A percentile compares a stretch with the other conserved stretches of the same genome.
Conservation (phyloP, 2,329 filamentous ascomycete genomes). For the Exophiala calicioides region DNA sequence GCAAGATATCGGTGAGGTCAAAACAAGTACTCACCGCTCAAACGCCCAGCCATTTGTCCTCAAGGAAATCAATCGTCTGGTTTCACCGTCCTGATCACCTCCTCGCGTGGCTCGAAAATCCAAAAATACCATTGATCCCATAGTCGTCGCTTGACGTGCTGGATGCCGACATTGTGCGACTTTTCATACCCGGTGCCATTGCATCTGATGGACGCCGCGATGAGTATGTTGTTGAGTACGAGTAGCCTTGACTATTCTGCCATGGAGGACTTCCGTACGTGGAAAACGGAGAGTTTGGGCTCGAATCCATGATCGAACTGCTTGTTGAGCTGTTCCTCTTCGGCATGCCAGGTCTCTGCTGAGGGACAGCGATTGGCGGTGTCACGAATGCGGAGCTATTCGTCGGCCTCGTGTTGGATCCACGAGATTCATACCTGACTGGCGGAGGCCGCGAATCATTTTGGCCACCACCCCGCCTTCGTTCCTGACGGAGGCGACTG, state of each 20-base stretch:
- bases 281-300: constrained; percentile 7
- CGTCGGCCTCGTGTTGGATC: neutral
- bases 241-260: constrained; percentile 4
- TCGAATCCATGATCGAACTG: constrained; percentile 12
- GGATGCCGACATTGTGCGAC: constrained; percentile 17
- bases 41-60: neutral
- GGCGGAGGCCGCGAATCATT: constrained; percentile 3
- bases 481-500: constrained; percentile 14
- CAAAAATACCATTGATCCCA: constrained; percentile 18
- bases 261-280: constrained; percentile 9
- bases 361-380: constrained; percentile 10
- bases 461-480: constrained; percentile 8
- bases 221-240: constrained; percentile 5
- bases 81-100: constrained; percentile 5
- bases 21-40: constrained; percentile 6
- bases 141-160: constrained; percentile 17
- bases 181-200: constrained; percentile 13
- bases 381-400: neutral
- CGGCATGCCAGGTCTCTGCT: constrained; percentile 12
- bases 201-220: constrained; percentile 22
- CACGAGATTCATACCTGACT: constrained; percentile 9
- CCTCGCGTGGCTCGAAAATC: too few species aligned
- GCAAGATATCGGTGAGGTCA: constrained; percentile 1
- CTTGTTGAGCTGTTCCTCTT: constrained; percentile 16
- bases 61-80: constrained; percentile 2